These are phyloP conservation scores for Beauveria medogensis DNA, from an alignment of 2,329 filamentous ascomycete genomes.

Conservation along the genomic window DNA sequence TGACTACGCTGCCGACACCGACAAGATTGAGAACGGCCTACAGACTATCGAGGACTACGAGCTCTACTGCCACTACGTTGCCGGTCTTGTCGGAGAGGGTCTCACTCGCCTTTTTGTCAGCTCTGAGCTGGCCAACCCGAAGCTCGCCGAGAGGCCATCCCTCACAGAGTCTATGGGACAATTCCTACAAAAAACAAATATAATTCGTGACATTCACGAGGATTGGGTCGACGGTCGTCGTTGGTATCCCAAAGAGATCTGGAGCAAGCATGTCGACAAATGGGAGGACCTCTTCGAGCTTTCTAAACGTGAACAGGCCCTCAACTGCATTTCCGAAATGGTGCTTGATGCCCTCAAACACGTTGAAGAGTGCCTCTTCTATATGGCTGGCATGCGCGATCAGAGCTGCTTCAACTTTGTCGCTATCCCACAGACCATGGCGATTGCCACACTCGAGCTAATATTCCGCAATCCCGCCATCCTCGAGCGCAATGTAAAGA, in stretches of 20 bases:
- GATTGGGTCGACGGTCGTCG: slow-evolving; percentile 79
- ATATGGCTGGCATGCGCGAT: slow-evolving; percentile 88
- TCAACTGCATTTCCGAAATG: slow-evolving; percentile 90
- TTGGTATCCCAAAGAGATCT: slow-evolving; percentile 95
- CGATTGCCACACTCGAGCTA: slow-evolving; percentile 85
- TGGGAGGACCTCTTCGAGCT: slow-evolving; percentile 88
- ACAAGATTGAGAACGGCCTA: slow-evolving; percentile 72
- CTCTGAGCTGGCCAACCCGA: slow-evolving; percentile 77
- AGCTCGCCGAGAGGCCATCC: slow-evolving; percentile 66
- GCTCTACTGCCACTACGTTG: slow-evolving; percentile 95
- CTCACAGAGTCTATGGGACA: slow-evolving; percentile 95
- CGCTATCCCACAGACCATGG: slow-evolving; percentile 94
- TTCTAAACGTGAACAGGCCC: slow-evolving; percentile 65
- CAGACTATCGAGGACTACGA: slow-evolving; percentile 85
- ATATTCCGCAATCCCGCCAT: slow-evolving; percentile 87
- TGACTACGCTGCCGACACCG: slow-evolving; percentile 80
- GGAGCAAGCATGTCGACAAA: slow-evolving; percentile 86
- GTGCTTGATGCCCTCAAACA: slow-evolving; percentile 81
- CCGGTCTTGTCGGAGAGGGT: slow-evolving; percentile 95
- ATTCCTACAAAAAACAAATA: slow-evolving; percentile 97
- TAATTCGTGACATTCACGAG: slow-evolving; percentile 90
- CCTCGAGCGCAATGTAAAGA: slow-evolving; percentile 86
- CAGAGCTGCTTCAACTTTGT: slow-evolving; percentile 99
- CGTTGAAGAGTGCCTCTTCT: slow-evolving; percentile 91
- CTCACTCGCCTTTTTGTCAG: slow-evolving; percentile 85